Percentiles rank a stretch among this genome's conserved stretches.
Conservation (phyloP, 805 yeast genomes). For the Starmerella scarabaei region DNA sequence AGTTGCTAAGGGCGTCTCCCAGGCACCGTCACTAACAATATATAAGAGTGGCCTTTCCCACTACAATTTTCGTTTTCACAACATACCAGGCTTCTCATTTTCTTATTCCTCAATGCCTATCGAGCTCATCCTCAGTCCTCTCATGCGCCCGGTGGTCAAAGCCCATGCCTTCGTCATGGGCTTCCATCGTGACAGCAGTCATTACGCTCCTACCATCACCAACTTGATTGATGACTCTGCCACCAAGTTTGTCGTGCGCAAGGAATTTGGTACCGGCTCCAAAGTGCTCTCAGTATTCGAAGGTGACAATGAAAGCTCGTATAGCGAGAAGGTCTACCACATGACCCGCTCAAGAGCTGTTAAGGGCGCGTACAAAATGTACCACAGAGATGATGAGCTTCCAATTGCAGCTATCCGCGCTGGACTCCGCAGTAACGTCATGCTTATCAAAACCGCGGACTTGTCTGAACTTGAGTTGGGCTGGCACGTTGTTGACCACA, state of each 20-base stretch:
- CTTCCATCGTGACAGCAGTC: constrained; percentile 44
- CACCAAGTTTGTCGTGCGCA: constrained; percentile 35
- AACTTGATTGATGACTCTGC: constrained; percentile 30
- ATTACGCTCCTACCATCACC: constrained; percentile 42
- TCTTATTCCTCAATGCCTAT: constrained; percentile 37
- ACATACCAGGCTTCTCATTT: too few species aligned
- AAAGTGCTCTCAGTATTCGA: constrained; percentile 42
- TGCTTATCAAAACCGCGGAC: constrained; percentile 37
- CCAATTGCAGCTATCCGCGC: constrained; percentile 50
- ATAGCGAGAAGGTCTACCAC: constrained; percentile 36
- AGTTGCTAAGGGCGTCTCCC: too few species aligned
- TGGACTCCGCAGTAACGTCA: constrained; percentile 46
- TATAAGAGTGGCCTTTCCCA: too few species aligned
- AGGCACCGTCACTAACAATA: too few species aligned
- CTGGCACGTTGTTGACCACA: constrained; percentile 48
- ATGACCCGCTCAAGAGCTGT: constrained; percentile 52
- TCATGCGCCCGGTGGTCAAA: constrained; percentile 46
- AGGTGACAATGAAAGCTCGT: constrained; percentile 27
- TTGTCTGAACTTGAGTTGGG: constrained; percentile 45
- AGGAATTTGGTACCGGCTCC: constrained; percentile 50
- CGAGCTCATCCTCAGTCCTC: constrained; percentile 44
- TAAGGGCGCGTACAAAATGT: constrained; percentile 53
- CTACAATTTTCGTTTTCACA: too few species aligned
- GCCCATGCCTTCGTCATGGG: constrained; percentile 43
- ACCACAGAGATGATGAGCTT: constrained; percentile 36